phyloP scores from a whole-genome alignment of 163 green algal species.

The Volvox carteri region DNA sequence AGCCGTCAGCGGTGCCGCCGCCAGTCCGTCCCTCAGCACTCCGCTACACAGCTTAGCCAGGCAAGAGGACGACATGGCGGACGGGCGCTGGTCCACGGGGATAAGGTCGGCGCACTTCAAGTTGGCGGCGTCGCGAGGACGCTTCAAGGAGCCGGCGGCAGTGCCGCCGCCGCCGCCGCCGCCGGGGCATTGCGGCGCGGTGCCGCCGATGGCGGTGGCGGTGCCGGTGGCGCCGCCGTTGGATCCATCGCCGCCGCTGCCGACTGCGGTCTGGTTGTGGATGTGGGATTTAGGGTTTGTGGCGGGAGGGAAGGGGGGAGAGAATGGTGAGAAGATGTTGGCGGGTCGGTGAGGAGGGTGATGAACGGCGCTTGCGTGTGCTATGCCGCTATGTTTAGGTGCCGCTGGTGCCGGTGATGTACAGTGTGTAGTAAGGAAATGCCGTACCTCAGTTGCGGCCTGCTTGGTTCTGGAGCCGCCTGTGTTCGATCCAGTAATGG shows the following conservation, averaged over 20 bases:
- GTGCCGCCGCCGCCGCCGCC: background rate
- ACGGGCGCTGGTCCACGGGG: conserved; percentile 24
- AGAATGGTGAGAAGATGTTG: background rate
- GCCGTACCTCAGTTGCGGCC: conserved; percentile 37
- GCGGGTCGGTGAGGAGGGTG: background rate
- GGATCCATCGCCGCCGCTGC: conserved; percentile 15
- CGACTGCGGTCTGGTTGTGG: background rate
- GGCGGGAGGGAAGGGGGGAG: background rate
- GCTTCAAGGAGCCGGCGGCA: background rate
- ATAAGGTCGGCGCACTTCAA: conserved; percentile 39
- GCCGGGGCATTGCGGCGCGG: background rate
- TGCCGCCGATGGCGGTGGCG: conserved; percentile 47
- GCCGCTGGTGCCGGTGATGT: background rate
- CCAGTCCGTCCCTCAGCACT: conserved; percentile 40
- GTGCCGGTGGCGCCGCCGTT: conserved; percentile 3
- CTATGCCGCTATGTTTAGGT: background rate
- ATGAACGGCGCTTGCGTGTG: background rate
- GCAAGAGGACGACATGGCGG: conserved; percentile 43
- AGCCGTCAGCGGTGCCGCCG: background rate
- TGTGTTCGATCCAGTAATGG: no score
- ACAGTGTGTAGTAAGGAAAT: no score
- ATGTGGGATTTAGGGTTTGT: background rate
- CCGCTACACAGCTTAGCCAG: conserved; percentile 57
- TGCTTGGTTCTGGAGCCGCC: conserved; percentile 9
- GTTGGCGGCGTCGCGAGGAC: background rate